Evolutionary conservation across 1,284 basidiomycete genomes (phyloP), one percentile per base, ranked within the genome.

Genomic region (Mycena citricolor): DNA sequence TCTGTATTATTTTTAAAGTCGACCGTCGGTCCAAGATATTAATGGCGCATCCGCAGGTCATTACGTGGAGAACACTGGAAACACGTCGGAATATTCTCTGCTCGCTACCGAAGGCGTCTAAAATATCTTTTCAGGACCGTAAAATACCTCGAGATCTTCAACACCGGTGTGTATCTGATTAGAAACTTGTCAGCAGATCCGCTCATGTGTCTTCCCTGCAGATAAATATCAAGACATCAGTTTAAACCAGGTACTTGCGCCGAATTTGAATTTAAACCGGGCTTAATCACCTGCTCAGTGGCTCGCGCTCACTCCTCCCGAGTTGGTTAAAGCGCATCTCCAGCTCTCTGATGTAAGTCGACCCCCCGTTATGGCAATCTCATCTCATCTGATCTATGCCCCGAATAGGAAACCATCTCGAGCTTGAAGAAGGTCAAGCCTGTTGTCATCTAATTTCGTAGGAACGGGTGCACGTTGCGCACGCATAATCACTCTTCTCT

Each of bases 1-100:
- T 71, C 42, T 48, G 63, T 42, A 21, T 20, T 13, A 7, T 6
- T 13, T 26, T 16, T 13, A n/a, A 24, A 11, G 21, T 32, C 20
- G 7, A 20, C 7, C 13, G 13, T 17, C 16, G 12, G 8, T 4
- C 40, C 24, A 39, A 16, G 10, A 29, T 19, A 22, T 31, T 35
- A 22, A 23, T 41, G n/a, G n/a, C n/a, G n/a, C n/a, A n/a, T n/a
- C n/a, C 17, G 32, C 51, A 72, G 79, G 79, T 4, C 83, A 85
- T 57, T 86, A 81, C 54, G 71, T 86, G n/a, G 81, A 87, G 64
- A 85, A 85, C 56, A 79, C 70, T 13, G 83, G 83, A 6, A 79
- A 83, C 54, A 74, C 74, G 51, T 52, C 42, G 19, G 39, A 28
- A 11, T n/a, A 5, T 29, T 23, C 17, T 17, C n/a, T 34, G 8